phyloP scores from a whole-genome alignment of 495 filamentous ascomycete species.

The Lophium mytilinum region DNA sequence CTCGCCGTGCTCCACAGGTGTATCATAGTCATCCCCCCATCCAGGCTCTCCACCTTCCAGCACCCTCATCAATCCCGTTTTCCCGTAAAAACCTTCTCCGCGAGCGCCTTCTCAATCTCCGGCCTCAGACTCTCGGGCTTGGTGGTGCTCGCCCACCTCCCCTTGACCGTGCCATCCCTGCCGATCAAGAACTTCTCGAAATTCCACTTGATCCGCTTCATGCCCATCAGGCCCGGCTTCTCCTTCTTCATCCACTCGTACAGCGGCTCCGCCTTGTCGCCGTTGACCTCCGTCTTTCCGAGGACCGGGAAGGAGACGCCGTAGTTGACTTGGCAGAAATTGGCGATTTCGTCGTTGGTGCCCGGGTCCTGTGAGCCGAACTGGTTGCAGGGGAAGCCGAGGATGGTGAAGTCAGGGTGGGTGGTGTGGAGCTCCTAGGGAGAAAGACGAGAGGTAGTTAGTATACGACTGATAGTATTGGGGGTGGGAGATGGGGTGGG shows the following conservation, averaged over 20 bases:
- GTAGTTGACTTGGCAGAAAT: slow-evolving; percentile 91
- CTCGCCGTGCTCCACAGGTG: too few relatives aligned
- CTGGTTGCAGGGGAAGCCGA: slow-evolving; percentile 98
- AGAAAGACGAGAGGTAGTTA: not conserved
- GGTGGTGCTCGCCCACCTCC: slow-evolving; percentile 72
- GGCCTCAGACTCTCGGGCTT: slow-evolving; percentile 76
- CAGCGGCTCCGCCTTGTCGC: slow-evolving; percentile 67
- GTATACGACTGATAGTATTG: not conserved
- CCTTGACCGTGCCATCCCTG: slow-evolving; percentile 74
- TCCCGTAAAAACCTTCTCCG: not conserved
- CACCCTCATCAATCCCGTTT: too few relatives aligned
- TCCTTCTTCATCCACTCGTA: slow-evolving; percentile 84
- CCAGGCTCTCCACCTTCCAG: too few relatives aligned
- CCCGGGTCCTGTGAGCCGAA: slow-evolving; percentile 88
- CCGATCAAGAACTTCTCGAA: slow-evolving; percentile 95
- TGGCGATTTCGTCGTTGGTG: slow-evolving; percentile 79
- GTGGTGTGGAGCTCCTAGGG: slow-evolving; percentile 45
- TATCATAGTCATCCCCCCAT: too few relatives aligned
- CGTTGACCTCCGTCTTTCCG: slow-evolving; percentile 89
- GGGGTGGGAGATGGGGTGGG: not conserved
- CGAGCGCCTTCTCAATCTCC: slow-evolving; percentile 65
- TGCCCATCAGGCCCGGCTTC: slow-evolving; percentile 72
- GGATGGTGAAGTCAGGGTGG: slow-evolving; percentile 69
- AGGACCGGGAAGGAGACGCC: slow-evolving; percentile 90
- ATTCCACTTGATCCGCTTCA: slow-evolving; percentile 93